Conservation (phyloP, 208 protist genomes). For the Acanthamoeba castellanii region DNA sequence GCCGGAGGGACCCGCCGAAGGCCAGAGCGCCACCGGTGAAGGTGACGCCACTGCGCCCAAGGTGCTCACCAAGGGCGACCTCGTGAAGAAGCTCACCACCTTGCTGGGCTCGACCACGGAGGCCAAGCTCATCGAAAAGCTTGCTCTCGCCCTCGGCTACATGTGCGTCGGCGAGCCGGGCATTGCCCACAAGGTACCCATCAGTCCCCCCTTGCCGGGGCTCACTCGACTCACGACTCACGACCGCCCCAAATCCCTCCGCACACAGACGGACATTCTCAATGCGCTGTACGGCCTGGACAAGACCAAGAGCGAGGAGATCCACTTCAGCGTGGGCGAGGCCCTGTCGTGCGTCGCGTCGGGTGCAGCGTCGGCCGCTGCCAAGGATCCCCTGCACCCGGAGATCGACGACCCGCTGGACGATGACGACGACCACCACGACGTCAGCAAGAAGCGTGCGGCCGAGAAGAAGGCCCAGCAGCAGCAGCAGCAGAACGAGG, state of each 20-base stretch:
- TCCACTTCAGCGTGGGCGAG: slow-evolving; percentile 74
- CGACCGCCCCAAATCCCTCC: not conserved
- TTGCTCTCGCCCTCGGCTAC: slow-evolving; percentile 55
- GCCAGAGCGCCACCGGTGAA: not conserved
- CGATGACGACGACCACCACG: slow-evolving; percentile 36
- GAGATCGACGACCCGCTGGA: not conserved
- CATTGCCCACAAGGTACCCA: not conserved
- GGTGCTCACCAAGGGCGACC: slow-evolving; percentile 11
- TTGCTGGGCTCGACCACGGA: slow-evolving; percentile 58
- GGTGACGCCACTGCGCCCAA: not conserved
- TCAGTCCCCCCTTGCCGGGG: too few species aligned
- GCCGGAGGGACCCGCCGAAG: not conserved
- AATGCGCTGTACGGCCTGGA: slow-evolving; percentile 61
- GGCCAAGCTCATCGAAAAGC: slow-evolving; percentile 48
- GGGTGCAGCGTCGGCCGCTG: not conserved
- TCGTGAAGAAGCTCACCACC: slow-evolving; percentile 58
- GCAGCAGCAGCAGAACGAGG: not conserved
- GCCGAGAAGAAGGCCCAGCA: not conserved
- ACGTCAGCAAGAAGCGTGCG: not conserved
- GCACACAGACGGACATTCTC: slow-evolving; percentile 30
- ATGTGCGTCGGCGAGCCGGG: slow-evolving; percentile 60
- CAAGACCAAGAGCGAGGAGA: slow-evolving; percentile 71
- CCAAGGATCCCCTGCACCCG: slow-evolving; percentile 53
- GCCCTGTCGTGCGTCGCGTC: slow-evolving; percentile 64
- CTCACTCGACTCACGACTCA: not conserved